A percentile compares a stretch with the other conserved stretches of the same genome.
phyloP scores from a whole-genome alignment of 305 asterid genomes.

The Plantago coronopus region DNA sequence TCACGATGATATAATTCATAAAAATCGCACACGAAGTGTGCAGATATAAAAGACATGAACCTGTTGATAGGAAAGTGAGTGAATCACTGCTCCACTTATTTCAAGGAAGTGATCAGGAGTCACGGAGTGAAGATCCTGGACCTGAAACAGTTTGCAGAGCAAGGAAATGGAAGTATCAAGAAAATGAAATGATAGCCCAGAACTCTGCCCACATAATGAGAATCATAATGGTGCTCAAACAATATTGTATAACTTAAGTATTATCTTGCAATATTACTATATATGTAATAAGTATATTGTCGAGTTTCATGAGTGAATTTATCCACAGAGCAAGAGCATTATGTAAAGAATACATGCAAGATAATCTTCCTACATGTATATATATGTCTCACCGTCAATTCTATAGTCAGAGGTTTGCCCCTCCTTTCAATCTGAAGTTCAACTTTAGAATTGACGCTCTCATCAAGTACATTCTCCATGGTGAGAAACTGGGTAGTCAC shows the following conservation, averaged over 20 bases:
- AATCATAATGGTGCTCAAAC: background rate
- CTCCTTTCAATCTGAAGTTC: constrained; percentile 97
- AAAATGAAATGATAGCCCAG: constrained; percentile 9
- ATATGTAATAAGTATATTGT: no score
- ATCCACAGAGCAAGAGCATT: no score
- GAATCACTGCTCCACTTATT: constrained; percentile 98
- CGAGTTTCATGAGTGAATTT: no score
- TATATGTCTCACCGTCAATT: constrained; percentile 51
- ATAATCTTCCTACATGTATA: no score
- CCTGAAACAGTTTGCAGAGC: constrained; percentile 49
- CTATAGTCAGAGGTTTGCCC: constrained; percentile 74
- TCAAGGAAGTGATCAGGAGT: constrained; percentile 92
- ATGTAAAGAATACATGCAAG: no score
- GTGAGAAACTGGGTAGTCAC: constrained; percentile 87
- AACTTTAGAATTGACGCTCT: constrained; percentile 59
- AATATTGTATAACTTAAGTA: background rate
- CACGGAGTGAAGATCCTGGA: constrained; percentile 89
- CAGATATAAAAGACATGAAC: constrained; percentile 36
- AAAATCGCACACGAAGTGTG: constrained; percentile 4
- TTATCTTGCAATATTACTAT: no score
- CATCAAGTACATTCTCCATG: constrained; percentile 92
- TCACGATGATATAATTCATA: no score
- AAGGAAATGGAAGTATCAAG: background rate
- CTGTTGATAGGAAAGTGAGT: constrained; percentile 99
- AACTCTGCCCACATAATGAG: background rate